Evolutionary conservation across 805 yeast species (phyloP), one percentile per base, ranked within the genome.

Genomic region (Kodamaea nitidulidarum): DNA sequence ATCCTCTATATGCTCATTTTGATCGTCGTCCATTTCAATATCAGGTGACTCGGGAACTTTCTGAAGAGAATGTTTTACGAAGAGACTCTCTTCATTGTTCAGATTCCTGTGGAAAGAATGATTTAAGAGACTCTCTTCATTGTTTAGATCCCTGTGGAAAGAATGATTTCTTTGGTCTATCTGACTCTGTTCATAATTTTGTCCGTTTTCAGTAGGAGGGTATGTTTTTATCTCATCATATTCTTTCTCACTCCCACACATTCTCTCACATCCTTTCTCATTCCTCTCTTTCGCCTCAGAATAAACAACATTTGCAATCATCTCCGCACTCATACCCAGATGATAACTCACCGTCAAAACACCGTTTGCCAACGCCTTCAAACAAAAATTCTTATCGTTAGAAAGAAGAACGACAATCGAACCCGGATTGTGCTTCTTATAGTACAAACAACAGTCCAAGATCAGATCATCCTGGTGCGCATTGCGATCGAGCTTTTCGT

Each of bases 341-440:
- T 71, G 53, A 43, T 53, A 75, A 11, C 78, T 73, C 1, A 88
- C 80, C 0, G 95, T 87, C 32, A 79, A 58, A 0, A 84, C 55
- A 2, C 69, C 80, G 51, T 86, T 80, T 2, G 81, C 60, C 32
- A 88, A 60, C 0, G 96, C 95, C 56, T 84, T 84, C 45, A 76
- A 58, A 56, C 96, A 87, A 7, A 90, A 66, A 54, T 88, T 90
- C 49, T 80, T 83, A 56, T 90, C 97, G 55, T 90, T 85, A 0
- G 96, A 82, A 43, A 88, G 51, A 17, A 86, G 56, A 2, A 88
- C 71, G 6, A 82, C 83, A 15, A 68, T 49, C 8, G 58, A 50
- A 4, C 58, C 49, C 2, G 57, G 50, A 36, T 56, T 47, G 10
- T 60, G 58, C 9, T 63, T 58, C 43, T 73, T 69, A 41, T 81